Evolutionary conservation across 2,329 filamentous ascomycete species (phyloP).

Genomic region (Annulohypoxylon truncatum): DNA sequence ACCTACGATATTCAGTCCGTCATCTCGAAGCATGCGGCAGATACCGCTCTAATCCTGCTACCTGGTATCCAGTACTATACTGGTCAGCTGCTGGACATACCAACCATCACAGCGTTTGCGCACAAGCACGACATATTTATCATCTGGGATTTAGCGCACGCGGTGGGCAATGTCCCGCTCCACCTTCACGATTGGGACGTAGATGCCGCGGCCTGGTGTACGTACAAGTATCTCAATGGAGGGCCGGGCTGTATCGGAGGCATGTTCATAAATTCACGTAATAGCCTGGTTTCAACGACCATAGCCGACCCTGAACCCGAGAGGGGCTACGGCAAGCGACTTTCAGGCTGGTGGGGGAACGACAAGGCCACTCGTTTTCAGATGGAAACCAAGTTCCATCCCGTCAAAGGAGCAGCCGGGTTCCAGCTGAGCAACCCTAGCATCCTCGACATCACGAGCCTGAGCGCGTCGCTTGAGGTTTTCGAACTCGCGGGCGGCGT

Average conservation of each 20-base stretch:
- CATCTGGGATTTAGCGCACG: slow-evolving; percentile 85
- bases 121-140: slow-evolving; percentile 74
- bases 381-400: slow-evolving; percentile 81
- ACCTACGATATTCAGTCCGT: slow-evolving; percentile 74
- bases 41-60: slow-evolving; percentile 77
- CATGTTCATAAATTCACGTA: slow-evolving; percentile 76
- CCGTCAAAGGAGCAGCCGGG: slow-evolving; percentile 77
- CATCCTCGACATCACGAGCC: slow-evolving; percentile 77
- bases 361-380: slow-evolving; percentile 75
- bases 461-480: slow-evolving; percentile 76
- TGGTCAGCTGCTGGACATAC: slow-evolving; percentile 80
- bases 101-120: slow-evolving; percentile 76
- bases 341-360: slow-evolving; percentile 86
- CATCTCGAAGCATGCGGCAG: slow-evolving; percentile 73
- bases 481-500: slow-evolving; percentile 74
- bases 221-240: slow-evolving; percentile 84
- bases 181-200: slow-evolving; percentile 81
- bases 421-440: slow-evolving; percentile 83
- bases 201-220: slow-evolving; percentile 83
- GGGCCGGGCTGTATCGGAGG: slow-evolving; percentile 81
- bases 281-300: slow-evolving; percentile 59
- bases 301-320: slow-evolving; percentile 51
- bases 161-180: slow-evolving; percentile 79
- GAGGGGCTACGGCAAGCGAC: slow-evolving; percentile 61
- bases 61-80: slow-evolving; percentile 86